Base-by-base conservation (phyloP, 768 basidiomycete species). In the Panus rudis region DNA sequence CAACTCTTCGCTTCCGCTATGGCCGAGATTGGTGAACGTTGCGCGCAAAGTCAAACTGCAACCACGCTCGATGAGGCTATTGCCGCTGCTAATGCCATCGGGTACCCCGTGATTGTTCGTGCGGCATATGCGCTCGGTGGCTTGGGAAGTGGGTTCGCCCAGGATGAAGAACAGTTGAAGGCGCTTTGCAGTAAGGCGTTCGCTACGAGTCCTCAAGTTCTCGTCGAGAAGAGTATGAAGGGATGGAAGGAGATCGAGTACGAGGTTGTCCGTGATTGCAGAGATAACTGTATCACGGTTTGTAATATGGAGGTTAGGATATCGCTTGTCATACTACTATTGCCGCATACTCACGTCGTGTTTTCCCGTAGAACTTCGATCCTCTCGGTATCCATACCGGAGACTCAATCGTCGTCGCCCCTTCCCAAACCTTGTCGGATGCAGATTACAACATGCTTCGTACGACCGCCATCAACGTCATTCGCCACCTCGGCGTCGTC, bases 201-300 rank as follows among this genome's bases (percentile, higher is more conserved):
- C 58, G 93, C 94, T 34, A 97, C 92, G 12, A 92, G 90, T 54
- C 92, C 94, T 33, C 96, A 98, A 65, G 93, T 99, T 0, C 73
- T 99, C n/a, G 92, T 99, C 13, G 96, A 99, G 73, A 93, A 82
- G 74, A 92, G 89, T 55, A 98, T 98, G 94, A 98, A 98, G 68
- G 94, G 94, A 2, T 99, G 94, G 94, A 98, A 99, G 68, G 94
- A 99, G 71, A 94, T 99, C 52, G 94, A 99, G 69, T 99, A 99
- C 55, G 94, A 99, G 61, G 94, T 99, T 39, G 94, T 98, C 10
- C 76, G 94, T 46, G 94, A 99, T 65, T 97, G 92, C 68, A 75
- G 89, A 49, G 90, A 98, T 60, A 99, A 99, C 61, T 98, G 94
- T 61, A 98, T 98, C 68, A 94, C 93, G 1, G 94, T 98, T 50